Percentiles rank a stretch among this genome's conserved stretches.
These are phyloP conservation scores for Sporothrix pseudoabietina DNA, from an alignment of 2,329 filamentous ascomycete species.

Conservation along the genomic window DNA sequence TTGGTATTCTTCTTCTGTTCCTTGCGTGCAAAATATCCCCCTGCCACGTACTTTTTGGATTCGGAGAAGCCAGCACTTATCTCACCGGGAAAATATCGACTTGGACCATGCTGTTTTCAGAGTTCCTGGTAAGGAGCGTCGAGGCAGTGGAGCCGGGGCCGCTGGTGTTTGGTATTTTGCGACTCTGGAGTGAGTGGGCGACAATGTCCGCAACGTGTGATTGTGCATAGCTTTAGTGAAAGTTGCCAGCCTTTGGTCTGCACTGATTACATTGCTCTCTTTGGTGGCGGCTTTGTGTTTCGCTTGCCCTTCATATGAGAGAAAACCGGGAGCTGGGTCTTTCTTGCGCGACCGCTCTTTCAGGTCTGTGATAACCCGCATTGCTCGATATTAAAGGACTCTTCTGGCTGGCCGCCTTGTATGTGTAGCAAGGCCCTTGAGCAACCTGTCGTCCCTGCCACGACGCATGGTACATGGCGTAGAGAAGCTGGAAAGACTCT, in stretches of 20 bases:
- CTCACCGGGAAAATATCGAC: background rate
- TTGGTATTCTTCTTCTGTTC: background rate
- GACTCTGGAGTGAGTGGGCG: background rate
- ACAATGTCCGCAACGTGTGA: background rate
- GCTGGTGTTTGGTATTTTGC: background rate
- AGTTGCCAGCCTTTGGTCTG: background rate
- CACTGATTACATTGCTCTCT: background rate
- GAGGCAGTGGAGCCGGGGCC: background rate
- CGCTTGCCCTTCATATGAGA: background rate
- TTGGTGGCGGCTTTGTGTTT: background rate
- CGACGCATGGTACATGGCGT: background rate
- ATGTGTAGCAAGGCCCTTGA: background rate
- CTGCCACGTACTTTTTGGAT: background rate
- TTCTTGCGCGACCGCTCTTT: background rate
- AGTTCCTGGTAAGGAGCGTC: background rate
- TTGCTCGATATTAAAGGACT: slow-evolving; percentile 20
- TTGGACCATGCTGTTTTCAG: background rate
- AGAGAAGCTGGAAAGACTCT: background rate
- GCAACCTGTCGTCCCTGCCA: background rate
- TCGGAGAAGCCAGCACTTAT: background rate
- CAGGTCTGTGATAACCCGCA: background rate
- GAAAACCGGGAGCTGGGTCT: background rate
- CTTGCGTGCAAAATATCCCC: background rate
- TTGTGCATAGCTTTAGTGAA: background rate
- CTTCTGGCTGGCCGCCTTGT: background rate